Evolutionary conservation across 2,329 filamentous ascomycete species (phyloP).

Genomic region (Verruconis gallopava): DNA sequence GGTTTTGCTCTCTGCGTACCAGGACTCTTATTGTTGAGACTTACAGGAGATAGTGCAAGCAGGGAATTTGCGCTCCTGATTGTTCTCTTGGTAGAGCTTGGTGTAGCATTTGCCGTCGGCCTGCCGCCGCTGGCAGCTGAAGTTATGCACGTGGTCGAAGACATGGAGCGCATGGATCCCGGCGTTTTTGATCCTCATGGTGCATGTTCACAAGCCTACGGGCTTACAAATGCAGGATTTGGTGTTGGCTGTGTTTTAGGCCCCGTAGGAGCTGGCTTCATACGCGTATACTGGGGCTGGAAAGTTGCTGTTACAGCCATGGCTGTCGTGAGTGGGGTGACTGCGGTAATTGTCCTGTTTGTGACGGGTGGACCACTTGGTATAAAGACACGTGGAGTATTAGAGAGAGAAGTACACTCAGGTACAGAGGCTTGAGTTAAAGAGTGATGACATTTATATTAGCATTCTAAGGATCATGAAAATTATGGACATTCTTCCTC

Average conservation of each 20-base stretch:
- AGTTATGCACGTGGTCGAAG: conserved; percentile 5
- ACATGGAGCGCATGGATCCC: neutral
- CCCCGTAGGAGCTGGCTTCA: conserved; percentile 1
- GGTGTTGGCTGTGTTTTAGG: conserved; percentile 1
- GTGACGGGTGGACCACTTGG: conserved; percentile 2
- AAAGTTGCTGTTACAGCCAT: neutral
- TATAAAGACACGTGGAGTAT: too few species aligned
- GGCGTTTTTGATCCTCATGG: conserved; percentile 5
- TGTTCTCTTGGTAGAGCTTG: neutral
- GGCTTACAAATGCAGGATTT: conserved; percentile 1
- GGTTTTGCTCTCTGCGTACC: neutral
- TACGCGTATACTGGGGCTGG: conserved; percentile 4
- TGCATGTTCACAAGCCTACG: conserved; percentile 3
- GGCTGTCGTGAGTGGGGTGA: neutral
- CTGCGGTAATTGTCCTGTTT: neutral
- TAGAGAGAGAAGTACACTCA: too few species aligned
- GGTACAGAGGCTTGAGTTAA: too few species aligned
- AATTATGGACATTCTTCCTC: too few species aligned
- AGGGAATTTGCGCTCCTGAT: conserved; percentile 1
- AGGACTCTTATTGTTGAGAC: neutral
- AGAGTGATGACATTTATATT: too few species aligned
- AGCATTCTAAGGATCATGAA: too few species aligned
- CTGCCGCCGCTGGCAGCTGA: conserved; percentile 1
- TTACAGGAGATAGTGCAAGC: neutral
- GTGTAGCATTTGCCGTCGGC: neutral